These are phyloP conservation scores for Aspergillus hancockii DNA, from an alignment of 495 filamentous ascomycete species.

Conservation along the genomic window DNA sequence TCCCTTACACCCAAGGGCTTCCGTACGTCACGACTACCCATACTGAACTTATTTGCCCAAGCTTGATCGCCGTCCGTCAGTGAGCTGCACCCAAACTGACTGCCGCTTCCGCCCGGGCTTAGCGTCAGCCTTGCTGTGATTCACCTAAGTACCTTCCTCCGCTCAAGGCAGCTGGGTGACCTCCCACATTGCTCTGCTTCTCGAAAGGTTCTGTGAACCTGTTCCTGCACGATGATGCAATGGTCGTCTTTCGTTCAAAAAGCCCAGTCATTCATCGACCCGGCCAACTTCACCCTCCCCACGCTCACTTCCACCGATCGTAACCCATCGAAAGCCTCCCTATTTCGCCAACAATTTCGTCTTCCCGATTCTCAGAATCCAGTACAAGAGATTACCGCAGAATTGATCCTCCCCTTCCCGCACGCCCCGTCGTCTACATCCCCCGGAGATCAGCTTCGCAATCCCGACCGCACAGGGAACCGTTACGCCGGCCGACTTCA, in stretches of 20 bases:
- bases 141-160: neutral
- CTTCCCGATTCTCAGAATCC: slow-evolving; percentile 89
- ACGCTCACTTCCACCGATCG: slow-evolving; percentile 67
- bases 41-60: slow-evolving; percentile 19
- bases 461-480: slow-evolving; percentile 62
- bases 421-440: slow-evolving; percentile 42
- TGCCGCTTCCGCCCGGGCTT: slow-evolving; percentile 26
- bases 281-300: slow-evolving; percentile 62
- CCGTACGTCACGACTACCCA: slow-evolving; percentile 23
- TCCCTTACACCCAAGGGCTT: slow-evolving; percentile 23
- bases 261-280: slow-evolving; percentile 91
- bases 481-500: slow-evolving; percentile 93
- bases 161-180: slow-evolving; percentile 1
- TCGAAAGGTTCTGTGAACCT: neutral
- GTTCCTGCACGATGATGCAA: slow-evolving; percentile 62
- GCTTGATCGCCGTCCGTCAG: slow-evolving; percentile 14
- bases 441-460: slow-evolving; percentile 62
- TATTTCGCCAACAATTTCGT: slow-evolving; percentile 96
- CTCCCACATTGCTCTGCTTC: slow-evolving; percentile 1
- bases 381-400: slow-evolving; percentile 91
- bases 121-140: slow-evolving; percentile 13
- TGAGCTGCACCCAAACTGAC: slow-evolving; percentile 21
- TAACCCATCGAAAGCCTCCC: slow-evolving; percentile 83
- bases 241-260: slow-evolving; percentile 89
- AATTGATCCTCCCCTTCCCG: slow-evolving; percentile 77